Conservation (phyloP, 352 stramenopile genomes). For the Globisporangium splendens region DNA sequence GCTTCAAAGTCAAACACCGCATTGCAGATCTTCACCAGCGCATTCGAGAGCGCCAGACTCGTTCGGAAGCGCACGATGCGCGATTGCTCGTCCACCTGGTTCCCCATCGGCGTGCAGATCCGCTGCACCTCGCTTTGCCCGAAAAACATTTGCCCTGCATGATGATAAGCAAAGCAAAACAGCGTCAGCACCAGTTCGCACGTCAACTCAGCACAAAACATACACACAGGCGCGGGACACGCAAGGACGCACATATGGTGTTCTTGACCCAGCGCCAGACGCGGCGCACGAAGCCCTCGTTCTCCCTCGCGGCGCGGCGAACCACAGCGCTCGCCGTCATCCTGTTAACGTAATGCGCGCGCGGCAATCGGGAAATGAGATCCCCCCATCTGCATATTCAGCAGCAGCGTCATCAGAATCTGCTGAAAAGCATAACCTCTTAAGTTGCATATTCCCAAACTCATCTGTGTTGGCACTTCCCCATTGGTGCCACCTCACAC, state of each 20-base stretch:
- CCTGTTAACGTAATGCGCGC: neutral
- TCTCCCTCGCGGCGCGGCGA: conserved; percentile 50
- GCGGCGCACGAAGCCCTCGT: conserved; percentile 48
- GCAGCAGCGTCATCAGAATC: no score
- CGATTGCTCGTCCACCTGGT: conserved; percentile 47
- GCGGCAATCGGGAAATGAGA: no score
- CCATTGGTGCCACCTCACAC: no score
- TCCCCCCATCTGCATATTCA: no score
- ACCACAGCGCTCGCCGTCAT: conserved; percentile 59
- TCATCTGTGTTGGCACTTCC: no score
- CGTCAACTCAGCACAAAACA: no score
- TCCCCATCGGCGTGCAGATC: conserved; percentile 43
- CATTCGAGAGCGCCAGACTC: conserved; percentile 50
- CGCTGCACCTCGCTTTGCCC: conserved; percentile 72
- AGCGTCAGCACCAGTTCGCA: neutral
- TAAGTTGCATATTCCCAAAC: no score
- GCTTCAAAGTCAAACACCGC: conserved; percentile 75
- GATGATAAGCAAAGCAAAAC: neutral
- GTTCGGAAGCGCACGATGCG: conserved; percentile 75
- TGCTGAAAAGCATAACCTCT: no score
- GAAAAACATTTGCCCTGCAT: conserved; percentile 50
- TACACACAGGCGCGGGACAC: neutral
- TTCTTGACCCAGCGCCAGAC: conserved; percentile 75
- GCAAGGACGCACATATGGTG: conserved; percentile 35
- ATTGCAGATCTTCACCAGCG: conserved; percentile 68